phyloP scores from a whole-genome alignment of 1,284 basidiomycete species.

The Puccinia hordei region DNA sequence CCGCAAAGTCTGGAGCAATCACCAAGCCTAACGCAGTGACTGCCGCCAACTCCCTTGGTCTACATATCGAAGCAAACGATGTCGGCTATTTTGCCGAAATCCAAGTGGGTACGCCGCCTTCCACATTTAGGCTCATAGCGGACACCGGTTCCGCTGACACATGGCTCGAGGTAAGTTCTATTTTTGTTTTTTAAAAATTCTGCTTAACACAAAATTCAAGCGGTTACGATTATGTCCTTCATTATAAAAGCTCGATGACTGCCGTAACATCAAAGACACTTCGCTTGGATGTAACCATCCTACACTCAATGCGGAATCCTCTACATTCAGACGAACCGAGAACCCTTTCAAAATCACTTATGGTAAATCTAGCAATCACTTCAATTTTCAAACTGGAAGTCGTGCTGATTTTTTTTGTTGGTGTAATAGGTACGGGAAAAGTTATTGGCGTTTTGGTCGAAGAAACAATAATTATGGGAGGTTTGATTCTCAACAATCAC shows the following conservation, averaged over 20 bases:
- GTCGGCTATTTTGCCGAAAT: constrained; percentile 71
- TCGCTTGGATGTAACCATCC: constrained; percentile 66
- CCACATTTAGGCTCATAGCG: constrained; percentile 73
- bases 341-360: constrained; percentile 17
- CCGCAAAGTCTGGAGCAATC: constrained; percentile 60
- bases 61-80: constrained; percentile 70
- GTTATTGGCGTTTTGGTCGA: constrained; percentile 70
- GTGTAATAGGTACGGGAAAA: constrained; percentile 63
- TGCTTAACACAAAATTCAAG: background rate
- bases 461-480: constrained; percentile 72
- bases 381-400: background rate
- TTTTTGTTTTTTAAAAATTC: too few relatives aligned
- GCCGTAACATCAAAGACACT: constrained; percentile 54
- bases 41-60: constrained; percentile 67
- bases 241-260: constrained; percentile 65
- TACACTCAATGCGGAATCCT: constrained; percentile 69
- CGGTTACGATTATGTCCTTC: background rate
- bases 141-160: constrained; percentile 83
- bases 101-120: constrained; percentile 75
- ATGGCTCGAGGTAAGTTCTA: constrained; percentile 67
- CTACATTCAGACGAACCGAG: constrained; percentile 67
- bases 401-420: constrained; percentile 3
- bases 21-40: constrained; percentile 66
- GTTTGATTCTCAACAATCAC: constrained; percentile 67
- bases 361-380: constrained; percentile 7